Percentiles rank a stretch among this genome's conserved stretches.
Conservation (phyloP, 805 yeast genomes). For the Saturnispora sanitii region DNA sequence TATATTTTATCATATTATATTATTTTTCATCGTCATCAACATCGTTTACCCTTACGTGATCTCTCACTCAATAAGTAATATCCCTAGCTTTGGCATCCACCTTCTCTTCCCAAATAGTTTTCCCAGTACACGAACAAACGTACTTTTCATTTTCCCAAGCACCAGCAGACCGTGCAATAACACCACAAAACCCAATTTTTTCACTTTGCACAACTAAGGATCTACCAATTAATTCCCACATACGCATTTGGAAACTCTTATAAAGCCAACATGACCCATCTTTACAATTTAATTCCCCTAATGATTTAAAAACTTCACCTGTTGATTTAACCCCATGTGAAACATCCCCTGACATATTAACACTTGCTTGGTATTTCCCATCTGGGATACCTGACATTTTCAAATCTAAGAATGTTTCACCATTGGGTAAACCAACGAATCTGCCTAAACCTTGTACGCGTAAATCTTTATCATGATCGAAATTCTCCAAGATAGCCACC, state of each 20-base stretch:
- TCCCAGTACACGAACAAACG: slow-evolving; percentile 91
- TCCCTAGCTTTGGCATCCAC: slow-evolving; percentile 62
- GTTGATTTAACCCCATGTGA: slow-evolving; percentile 63
- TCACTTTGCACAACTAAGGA: slow-evolving; percentile 40
- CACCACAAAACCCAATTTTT: slow-evolving; percentile 48
- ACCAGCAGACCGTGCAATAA: slow-evolving; percentile 93
- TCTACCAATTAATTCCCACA: slow-evolving; percentile 63
- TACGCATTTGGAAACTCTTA: slow-evolving; percentile 35
- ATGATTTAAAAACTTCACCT: slow-evolving; percentile 40
- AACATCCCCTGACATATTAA: slow-evolving; percentile 66
- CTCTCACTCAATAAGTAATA: slow-evolving; percentile 23
- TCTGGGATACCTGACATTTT: slow-evolving; percentile 60
- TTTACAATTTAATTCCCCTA: slow-evolving; percentile 31
- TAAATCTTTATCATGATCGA: slow-evolving; percentile 30
- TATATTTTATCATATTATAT: too few relatives aligned
- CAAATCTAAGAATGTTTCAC: slow-evolving; percentile 58
- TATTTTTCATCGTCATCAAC: neutral
- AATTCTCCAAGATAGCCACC: slow-evolving; percentile 77
- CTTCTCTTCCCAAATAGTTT: slow-evolving; percentile 93
- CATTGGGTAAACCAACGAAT: slow-evolving; percentile 53
- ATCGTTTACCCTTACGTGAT: too few relatives aligned
- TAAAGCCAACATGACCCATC: slow-evolving; percentile 37
- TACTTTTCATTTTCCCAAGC: slow-evolving; percentile 92
- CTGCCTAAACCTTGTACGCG: slow-evolving; percentile 85
- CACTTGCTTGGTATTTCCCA: slow-evolving; percentile 60